phyloP scores from a whole-genome alignment of 75 land plant genomes.

The Adiantum capillusveneris region DNA sequence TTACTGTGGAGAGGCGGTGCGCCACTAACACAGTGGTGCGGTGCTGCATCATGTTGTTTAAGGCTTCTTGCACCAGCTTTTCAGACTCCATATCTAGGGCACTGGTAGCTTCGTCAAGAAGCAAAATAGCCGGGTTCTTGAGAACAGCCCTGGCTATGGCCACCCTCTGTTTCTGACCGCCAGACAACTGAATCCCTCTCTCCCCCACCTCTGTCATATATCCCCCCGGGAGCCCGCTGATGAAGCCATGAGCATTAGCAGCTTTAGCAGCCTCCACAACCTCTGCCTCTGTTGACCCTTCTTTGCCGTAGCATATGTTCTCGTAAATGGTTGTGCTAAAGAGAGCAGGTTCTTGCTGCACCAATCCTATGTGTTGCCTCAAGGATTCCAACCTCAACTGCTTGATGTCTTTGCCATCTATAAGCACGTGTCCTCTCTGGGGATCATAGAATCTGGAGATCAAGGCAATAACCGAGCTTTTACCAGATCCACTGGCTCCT shows the following conservation, averaged over 20 bases:
- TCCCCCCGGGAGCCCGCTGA: conserved; percentile 19
- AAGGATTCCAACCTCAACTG: conserved; percentile 80
- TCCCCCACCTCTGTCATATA: conserved; percentile 24
- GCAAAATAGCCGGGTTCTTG: conserved; percentile 25
- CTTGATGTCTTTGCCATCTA: conserved; percentile 90
- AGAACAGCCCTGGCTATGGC: conserved; percentile 34
- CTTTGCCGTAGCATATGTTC: conserved; percentile 90
- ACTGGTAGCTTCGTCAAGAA: conserved; percentile 30
- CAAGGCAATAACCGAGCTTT: conserved; percentile 87
- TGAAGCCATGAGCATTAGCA: conserved; percentile 26
- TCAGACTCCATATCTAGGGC: conserved; percentile 29
- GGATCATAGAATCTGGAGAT: conserved; percentile 97
- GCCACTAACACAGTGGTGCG: conserved; percentile 24
- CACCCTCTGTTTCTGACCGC: conserved; percentile 34
- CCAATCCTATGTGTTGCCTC: conserved; percentile 83
- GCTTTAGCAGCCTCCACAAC: conserved; percentile 17
- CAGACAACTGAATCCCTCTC: conserved; percentile 29
- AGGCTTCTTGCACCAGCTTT: conserved; percentile 25
- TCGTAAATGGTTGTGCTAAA: conserved; percentile 89
- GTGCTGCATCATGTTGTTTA: conserved; percentile 18
- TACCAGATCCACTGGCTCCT: conserved; percentile 96
- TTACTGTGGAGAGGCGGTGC: conserved; percentile 23
- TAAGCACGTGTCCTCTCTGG: conserved; percentile 54
- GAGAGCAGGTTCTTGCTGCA: conserved; percentile 94
- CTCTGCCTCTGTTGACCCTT: conserved; percentile 63